These are phyloP conservation scores for Biscutella laevigata DNA, from an alignment of 441 rosid genomes.

Conservation along the genomic window DNA sequence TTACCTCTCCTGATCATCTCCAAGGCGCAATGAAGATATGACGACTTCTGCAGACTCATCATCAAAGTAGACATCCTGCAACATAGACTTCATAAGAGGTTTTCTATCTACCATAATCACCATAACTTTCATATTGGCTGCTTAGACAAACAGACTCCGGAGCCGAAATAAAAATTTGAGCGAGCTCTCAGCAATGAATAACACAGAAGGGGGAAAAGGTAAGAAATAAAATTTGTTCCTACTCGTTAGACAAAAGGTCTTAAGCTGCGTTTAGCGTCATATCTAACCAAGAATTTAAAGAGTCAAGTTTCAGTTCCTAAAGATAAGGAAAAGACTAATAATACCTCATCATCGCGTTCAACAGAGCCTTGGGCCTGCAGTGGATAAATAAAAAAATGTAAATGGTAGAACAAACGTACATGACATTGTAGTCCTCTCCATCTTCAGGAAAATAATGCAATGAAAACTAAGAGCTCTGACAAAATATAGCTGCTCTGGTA, in stretches of 20 bases:
- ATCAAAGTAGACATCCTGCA: constrained; percentile 96
- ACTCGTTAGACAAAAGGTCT: background rate
- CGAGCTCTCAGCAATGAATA: constrained; percentile 5
- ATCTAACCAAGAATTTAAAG: background rate
- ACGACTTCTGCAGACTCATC: constrained; percentile 99
- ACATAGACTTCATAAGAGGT: constrained; percentile 22
- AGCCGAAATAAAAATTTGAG: background rate
- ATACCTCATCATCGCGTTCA: constrained; percentile 95
- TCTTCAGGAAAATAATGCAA: constrained; percentile 1
- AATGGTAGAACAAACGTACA: background rate
- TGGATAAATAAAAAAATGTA: constrained; percentile 12
- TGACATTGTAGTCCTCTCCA: background rate
- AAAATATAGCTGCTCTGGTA: background rate
- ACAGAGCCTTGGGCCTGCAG: constrained; percentile 69
- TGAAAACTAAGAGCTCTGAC: background rate
- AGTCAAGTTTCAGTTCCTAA: no score
- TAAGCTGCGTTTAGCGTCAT: constrained; percentile 1
- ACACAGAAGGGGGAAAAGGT: background rate
- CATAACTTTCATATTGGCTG: constrained; percentile 1
- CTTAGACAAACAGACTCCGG: background rate
- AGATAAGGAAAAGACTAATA: constrained; percentile 9
- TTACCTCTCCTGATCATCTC: constrained; percentile 88
- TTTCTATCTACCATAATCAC: constrained; percentile 13
- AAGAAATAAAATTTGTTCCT: background rate
- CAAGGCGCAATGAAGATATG: constrained; percentile 86